Evolutionary conservation across 75 land plant genomes (phyloP).

Genomic region (Pinus albicaulis): DNA sequence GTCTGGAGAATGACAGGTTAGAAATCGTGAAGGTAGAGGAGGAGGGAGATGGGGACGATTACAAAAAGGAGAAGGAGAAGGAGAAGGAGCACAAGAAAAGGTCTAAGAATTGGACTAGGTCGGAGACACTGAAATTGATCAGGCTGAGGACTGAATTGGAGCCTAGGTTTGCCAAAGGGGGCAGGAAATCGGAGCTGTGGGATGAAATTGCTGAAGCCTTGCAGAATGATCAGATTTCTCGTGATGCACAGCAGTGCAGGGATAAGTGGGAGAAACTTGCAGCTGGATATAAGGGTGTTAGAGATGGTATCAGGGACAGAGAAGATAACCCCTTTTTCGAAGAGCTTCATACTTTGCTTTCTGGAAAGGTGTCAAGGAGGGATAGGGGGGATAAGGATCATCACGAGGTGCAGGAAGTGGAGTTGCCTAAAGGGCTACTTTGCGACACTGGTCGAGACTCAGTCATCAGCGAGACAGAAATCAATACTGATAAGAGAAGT

Average conservation of each 20-base stretch:
- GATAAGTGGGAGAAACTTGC: conserved; percentile 52
- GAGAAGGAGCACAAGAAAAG: conserved; percentile 40
- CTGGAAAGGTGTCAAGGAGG: conserved; percentile 27
- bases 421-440: conserved; percentile 14
- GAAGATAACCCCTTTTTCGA: conserved; percentile 48
- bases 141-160: conserved; percentile 31
- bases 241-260: conserved; percentile 43
- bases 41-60: conserved; percentile 27
- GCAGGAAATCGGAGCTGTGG: conserved; percentile 45
- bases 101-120: conserved; percentile 46
- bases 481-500: conserved; percentile 9
- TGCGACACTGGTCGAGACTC: background rate
- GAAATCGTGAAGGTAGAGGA: conserved; percentile 4
- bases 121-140: conserved; percentile 33
- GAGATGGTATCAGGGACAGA: conserved; percentile 36
- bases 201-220: conserved; percentile 39
- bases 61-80: conserved; percentile 13
- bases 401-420: conserved; percentile 7
- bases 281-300: conserved; percentile 45
- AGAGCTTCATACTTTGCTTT: conserved; percentile 27
- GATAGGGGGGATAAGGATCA: conserved; percentile 16
- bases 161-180: conserved; percentile 40
- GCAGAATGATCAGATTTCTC: conserved; percentile 20
- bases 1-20: conserved; percentile 14
- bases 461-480: background rate